Evolutionary conservation across 176 grass and related monocot species (phyloP), one percentile per base, ranked within the genome.

Genomic region (Avena sativa): DNA sequence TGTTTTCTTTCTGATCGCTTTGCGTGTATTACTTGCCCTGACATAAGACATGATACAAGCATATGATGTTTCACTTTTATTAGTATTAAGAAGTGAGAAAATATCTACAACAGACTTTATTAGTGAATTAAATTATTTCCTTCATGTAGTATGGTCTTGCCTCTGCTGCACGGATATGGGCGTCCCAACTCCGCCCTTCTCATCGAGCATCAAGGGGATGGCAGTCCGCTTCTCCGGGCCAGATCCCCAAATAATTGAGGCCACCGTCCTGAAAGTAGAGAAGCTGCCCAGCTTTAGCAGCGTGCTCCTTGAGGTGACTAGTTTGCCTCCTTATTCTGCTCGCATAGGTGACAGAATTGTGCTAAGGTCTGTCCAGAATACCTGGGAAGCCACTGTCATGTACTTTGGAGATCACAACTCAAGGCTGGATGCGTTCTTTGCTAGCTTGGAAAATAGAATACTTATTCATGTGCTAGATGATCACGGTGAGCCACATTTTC

Each of bases 51-150:
- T 48, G 47, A 48, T 48, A 11, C 57, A 60, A 21, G 19, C 57
- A 9, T 60, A 60, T 60, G 19, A n/a, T n/a, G 19, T 21, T 60
- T 60, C 57, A 60, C 8, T 48, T 48, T 48, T 48, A 20, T 60
- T 60, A 21, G 20, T 60, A 60, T 60, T 21, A 20, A 60, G 19
- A 60, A 60, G 19, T 60, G 57, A n/a, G 19, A 60, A 60, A 60
- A 8, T 58, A 58, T 20, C 6, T 55, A 15, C 0, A 58, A 58
- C 2, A 58, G 17, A 58, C 56, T 58, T 58, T 58, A 61, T 61
- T 61, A 61, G 2, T 61, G 60, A 74, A 49, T 74, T 25, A 74
- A 13, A 74, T 74, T 74, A 74, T 74, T 74, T 74, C 71, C 50
- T 4, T 75, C 50, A 48, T 25, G 23, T 49, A 75, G 72, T 75